phyloP scores from a whole-genome alignment of 2,329 filamentous ascomycete species.

The Hypoxylon sp. region DNA sequence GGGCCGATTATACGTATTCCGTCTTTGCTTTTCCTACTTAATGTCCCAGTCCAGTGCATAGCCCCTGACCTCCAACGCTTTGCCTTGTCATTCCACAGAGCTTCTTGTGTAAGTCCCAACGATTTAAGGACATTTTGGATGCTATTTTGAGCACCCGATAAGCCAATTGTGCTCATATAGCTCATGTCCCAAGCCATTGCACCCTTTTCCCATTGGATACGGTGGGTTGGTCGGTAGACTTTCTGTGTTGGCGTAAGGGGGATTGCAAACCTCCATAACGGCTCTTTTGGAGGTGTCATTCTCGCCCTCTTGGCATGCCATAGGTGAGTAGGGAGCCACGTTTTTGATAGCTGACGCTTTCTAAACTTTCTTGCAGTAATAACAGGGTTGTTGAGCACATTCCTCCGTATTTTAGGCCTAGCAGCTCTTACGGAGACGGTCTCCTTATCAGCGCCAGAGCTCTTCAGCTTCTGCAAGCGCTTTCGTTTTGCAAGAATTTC shows the following conservation, averaged over 20 bases:
- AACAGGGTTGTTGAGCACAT: constrained; percentile 76
- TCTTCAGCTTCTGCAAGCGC: constrained; percentile 58
- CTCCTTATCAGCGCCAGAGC: constrained; percentile 53
- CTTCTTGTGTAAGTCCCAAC: constrained; percentile 73
- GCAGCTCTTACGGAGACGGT: constrained; percentile 60
- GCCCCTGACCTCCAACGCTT: constrained; percentile 77
- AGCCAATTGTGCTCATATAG: constrained; percentile 88
- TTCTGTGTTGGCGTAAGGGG: constrained; percentile 91
- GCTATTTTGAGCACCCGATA: constrained; percentile 77
- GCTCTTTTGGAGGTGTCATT: constrained; percentile 84
- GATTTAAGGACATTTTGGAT: constrained; percentile 76
- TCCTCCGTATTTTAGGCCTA: constrained; percentile 78
- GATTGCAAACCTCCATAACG: constrained; percentile 91
- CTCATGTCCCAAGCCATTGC: constrained; percentile 93
- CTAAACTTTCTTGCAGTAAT: constrained; percentile 75
- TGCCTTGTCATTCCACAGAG: constrained; percentile 74
- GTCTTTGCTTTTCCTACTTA: constrained; percentile 69
- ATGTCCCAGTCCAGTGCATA: constrained; percentile 64
- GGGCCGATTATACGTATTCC: constrained; percentile 75
- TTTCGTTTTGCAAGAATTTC: constrained; percentile 72
- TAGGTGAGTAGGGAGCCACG: constrained; percentile 93
- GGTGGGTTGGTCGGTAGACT: constrained; percentile 88
- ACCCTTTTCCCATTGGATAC: constrained; percentile 81
- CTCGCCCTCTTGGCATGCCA: constrained; percentile 94
- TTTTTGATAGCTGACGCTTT: constrained; percentile 89